Evolutionary conservation across 2,329 filamentous ascomycete genomes (phyloP).

Genomic region (Penicillium fuscoglaucum): DNA sequence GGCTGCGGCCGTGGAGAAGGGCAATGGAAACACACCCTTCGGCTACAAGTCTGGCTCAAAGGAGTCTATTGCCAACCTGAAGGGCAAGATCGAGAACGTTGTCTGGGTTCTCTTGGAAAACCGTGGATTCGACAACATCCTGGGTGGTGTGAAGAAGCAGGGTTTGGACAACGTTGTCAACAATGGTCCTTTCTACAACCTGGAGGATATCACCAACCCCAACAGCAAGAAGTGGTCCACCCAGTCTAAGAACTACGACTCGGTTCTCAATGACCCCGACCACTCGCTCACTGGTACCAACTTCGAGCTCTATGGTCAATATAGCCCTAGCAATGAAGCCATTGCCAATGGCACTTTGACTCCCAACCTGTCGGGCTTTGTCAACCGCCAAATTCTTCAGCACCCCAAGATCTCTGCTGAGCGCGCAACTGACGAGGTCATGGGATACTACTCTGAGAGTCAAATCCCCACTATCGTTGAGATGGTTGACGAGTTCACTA

Average conservation of each 20-base stretch:
- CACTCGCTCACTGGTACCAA: conserved; percentile 44
- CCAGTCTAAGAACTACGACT: conserved; percentile 40
- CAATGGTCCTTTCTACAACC: conserved; percentile 44
- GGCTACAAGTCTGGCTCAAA: conserved; percentile 32
- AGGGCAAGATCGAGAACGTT: conserved; percentile 37
- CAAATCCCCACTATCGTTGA: conserved; percentile 43
- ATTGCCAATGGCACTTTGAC: conserved; percentile 34
- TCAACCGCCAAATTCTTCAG: conserved; percentile 37
- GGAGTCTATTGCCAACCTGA: conserved; percentile 35
- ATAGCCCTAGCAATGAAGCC: conserved; percentile 37
- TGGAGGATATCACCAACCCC: conserved; percentile 31
- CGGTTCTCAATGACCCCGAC: conserved; percentile 42
- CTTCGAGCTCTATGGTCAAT: conserved; percentile 43
- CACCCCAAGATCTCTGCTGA: conserved; percentile 34
- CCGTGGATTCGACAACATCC: conserved; percentile 37
- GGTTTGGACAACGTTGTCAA: conserved; percentile 44
- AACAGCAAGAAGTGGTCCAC: conserved; percentile 30
- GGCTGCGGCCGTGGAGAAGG: conserved; percentile 15
- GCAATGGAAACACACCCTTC: conserved; percentile 11
- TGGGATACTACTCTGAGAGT: conserved; percentile 45
- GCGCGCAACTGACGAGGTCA: conserved; percentile 38
- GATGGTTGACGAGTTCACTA: conserved; percentile 42
- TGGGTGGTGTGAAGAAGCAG: conserved; percentile 39
- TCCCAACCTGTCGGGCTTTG: conserved; percentile 37
- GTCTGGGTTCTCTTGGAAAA: conserved; percentile 44